Base-by-base conservation (phyloP, 441 rosid species). In the Viola pubescens region DNA sequence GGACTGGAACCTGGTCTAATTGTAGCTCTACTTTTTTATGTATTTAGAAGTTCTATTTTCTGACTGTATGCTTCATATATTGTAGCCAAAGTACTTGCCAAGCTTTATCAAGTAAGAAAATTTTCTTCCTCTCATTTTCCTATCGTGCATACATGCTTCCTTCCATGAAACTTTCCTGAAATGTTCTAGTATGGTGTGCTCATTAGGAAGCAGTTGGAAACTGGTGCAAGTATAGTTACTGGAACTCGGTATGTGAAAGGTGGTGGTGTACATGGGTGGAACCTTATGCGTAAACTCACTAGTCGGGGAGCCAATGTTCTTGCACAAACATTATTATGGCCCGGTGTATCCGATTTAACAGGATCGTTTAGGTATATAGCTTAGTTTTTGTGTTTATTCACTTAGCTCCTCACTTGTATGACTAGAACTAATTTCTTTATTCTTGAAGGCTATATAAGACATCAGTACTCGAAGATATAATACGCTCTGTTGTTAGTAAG, bases 291-390 rank as follows among this genome's bases (percentile, higher is more conserved):
- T 70, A 94, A 94, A 71, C 82, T 94, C 71, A 90, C 97, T 39
- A 94, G 99, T 62, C 83, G 97, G 73, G 97, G 99, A 70, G 99
- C 99, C 64, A 94, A 94, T 63, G 97, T 94, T 63, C 95, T 94
- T 52, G 99, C 97, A 39, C 96, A 90, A 37, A 94, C 99, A 51
- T 76, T 94, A 61, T 70, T 94, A 52, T 94, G 99, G 99, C 99
- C 96, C 60, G 97, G 90, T 77, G 99, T 94, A 47, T 94, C 95
- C 7, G 97, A 94, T 70, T 77, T 94, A 72, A 94, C 99, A 13
- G 97, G 99, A 48, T 94, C 99, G 57, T 90, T 90, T 78, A 82
- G 91, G 99, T 94, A 75, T 52, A 40, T 70, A 65, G 49, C 51
- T 62, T 52, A 13, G 41, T 37, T 43, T 53, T 12, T 37, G 57